Evolutionary conservation across 345 rosid genomes (phyloP), one percentile per base, ranked within the genome.

Genomic region (Litchi chinensis): DNA sequence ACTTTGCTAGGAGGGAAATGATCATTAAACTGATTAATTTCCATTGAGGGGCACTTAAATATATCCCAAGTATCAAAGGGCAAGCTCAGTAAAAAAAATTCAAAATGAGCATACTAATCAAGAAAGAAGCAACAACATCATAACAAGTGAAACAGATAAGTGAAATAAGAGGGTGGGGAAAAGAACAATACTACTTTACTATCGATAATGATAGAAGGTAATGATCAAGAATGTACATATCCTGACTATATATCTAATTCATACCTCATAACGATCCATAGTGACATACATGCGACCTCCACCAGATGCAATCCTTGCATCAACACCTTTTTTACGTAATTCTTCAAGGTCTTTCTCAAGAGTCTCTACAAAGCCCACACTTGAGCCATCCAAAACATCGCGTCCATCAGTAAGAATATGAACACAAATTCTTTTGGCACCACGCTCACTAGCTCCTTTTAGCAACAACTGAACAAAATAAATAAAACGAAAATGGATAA

Each of bases 251-350:
- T 10, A 48, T 19, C 2, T 1, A 70, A 50, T 75, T 48, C 65
- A 18, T 41, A 93, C 99, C 97, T 96, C 99, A 63, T 96, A 96
- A 3, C 99, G 91, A 75, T 96, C 99, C 97, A 96, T 89, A 2
- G 98, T 96, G 57, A 96, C 98, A 40, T 91, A 85, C 99, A 96
- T 96, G 71, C 99, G 97, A 28, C 99, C 99, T 64, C 99, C 99
- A 83, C 99, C 99, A 70, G 99, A 96, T 65, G 98, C 99, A 74
- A 96, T 81, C 80, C 84, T 92, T 41, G 98, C 98, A 83, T 96
- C 99, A 41, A 91, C 77, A 69, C 98, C 99, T 40, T 94, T 94
- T 73, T 73, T 84, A n/a, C 92, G 88, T 48, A 93, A 79, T 0
- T 82, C 76, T 44, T 81, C 87, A 19, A 96, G 89, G 70, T 92